Evolutionary conservation across 2,329 filamentous ascomycete genomes (phyloP), one percentile per base, ranked within the genome.

Genomic region (Botryotinia calthae): DNA sequence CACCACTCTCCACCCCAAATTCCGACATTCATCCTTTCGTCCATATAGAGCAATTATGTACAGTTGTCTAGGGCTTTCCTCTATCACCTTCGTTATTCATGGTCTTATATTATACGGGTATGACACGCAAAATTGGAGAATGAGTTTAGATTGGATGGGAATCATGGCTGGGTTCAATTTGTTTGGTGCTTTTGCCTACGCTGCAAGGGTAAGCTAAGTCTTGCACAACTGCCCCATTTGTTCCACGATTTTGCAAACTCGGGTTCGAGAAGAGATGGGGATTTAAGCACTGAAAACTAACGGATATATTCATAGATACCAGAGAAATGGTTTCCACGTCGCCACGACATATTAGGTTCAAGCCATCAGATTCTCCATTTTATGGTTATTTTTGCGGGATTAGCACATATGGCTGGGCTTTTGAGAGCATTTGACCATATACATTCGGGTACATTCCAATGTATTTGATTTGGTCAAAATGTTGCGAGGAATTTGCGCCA

Each of bases 51-150:
- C 71, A 9, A 46, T 42, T 1, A 70, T 72, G 56, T 72, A 72
- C 34, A 42, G 28, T 4, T 46, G 71, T 54, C 9, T 70, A 14
- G 65, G 71, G 6, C 72, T 71, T 31, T 73, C 67, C 16, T 62
- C 67, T 1, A 71, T 40, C 6, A 37, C 51, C 1, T 66, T 66
- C 12, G 44, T 73, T 2, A 34, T 48, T 4, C 70, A 74, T 28
- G 73, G 80, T 14, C 31, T 61, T 61, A 3, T 70, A 75, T 83
- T 95, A 2, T 58, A 72, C 18, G 64, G 73, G 16, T 72, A 65
- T 31, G 44, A 74, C 14, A 69, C 54, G 14, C 72, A 75, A 28
- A 74, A 72, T 14, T 42, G 58, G n/a, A 70, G 74, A 34, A 76
- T 76, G 65, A 73, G 75, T 59, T 40, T 75, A 14, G 28, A 59